Base-by-base conservation (phyloP, 768 basidiomycete species). In the Coprinopsis cinerea region DNA sequence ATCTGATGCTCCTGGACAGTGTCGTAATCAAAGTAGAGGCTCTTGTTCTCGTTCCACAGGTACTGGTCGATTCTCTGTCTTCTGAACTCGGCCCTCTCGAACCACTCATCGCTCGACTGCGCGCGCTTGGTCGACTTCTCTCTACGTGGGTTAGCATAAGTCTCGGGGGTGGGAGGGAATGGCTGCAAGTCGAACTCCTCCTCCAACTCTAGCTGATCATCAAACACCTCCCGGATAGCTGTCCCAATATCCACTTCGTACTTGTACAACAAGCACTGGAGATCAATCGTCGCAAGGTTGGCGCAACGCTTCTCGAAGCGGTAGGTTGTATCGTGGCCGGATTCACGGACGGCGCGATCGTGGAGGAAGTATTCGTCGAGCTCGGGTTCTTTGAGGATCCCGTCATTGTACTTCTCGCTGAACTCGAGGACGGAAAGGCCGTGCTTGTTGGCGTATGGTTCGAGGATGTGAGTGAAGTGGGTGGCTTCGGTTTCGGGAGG, bases 221-320 rank as follows among this genome's bases (percentile, higher is more conserved):
- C 89, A 59, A 98, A 98, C 52, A 96, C 85, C 64, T 96, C 92
- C 50, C 85, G 81, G 61, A 99, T 97, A 22, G 93, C 92, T 9
- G 92, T 94, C n/a, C 92, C 96, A 53, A 99, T 98, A 62, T 99
- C 95, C 52, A 92, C 79, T 66, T 99, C 95, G 59, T 97, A 98
- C 76, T 99, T 99, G 81, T 95, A 99, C 40, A 99, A 72, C 61
- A 99, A 74, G 42, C 93, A 82, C 71, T 97, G 94, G 56, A 99
- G 72, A 64, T 99, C 95, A 63, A 98, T 88, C 6, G 95, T 99
- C 4, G 85, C 95, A 35, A 99, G 81, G 69, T 97, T 95, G 17
- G 93, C 95, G 61, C 93, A 97, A 15, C 91, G 87, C 71, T 94
- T 93, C 74, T 99, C 95, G 64, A 99, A 92, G 13, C 95, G 83